Evolutionary conservation across 2,329 filamentous ascomycete species (phyloP).

Genomic region (Talaromyces sp.): DNA sequence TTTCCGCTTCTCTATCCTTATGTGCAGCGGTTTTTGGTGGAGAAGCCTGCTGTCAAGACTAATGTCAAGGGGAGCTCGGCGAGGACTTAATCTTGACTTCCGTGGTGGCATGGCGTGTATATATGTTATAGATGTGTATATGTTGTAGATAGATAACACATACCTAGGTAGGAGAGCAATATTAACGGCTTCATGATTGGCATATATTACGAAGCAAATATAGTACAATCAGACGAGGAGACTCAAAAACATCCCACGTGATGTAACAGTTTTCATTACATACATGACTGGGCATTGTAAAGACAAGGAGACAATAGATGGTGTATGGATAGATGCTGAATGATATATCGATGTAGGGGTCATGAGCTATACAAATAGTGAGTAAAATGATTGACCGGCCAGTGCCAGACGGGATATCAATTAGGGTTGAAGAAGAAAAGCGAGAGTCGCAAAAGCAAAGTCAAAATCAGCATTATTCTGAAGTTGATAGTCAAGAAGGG

Average conservation of each 20-base stretch:
- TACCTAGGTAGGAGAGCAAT: not conserved
- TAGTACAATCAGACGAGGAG: not conserved
- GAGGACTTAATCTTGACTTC: not conserved
- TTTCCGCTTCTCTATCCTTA: conserved; percentile 11
- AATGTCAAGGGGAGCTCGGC: not conserved
- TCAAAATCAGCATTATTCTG: not conserved
- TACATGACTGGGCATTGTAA: not conserved
- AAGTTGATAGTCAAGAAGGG: not conserved
- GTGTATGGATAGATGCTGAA: not conserved
- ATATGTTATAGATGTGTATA: not conserved
- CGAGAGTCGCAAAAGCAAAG: conserved; percentile 8
- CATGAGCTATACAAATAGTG: not conserved
- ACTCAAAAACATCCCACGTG: not conserved
- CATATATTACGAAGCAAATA: not conserved
- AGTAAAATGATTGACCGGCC: not conserved
- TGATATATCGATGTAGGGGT: not conserved
- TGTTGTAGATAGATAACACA: not conserved
- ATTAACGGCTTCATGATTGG: not conserved
- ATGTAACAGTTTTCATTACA: conserved; percentile 2
- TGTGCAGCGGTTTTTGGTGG: conserved; percentile 14
- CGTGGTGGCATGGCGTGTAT: not conserved
- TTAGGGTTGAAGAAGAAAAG: not conserved
- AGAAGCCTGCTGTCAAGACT: conserved; percentile 9
- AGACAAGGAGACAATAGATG: not conserved
- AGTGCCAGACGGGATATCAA: conserved; percentile 4